phyloP scores from a whole-genome alignment of 2,329 filamentous ascomycete genomes.

The Colletotrichum lentis region DNA sequence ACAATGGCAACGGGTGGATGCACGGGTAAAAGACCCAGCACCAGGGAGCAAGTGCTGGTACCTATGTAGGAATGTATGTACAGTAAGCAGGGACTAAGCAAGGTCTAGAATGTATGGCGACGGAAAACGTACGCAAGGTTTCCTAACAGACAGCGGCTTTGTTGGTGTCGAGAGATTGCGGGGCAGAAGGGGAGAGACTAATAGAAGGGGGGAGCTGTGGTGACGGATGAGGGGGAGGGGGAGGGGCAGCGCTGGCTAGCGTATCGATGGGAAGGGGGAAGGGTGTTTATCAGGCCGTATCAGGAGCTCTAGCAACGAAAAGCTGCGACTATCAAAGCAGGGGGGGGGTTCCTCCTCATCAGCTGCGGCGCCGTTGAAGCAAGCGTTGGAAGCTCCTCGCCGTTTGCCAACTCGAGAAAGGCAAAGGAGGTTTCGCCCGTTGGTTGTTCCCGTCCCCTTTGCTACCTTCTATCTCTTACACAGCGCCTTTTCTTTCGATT shows the following conservation, averaged over 20 bases:
- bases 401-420: not conserved
- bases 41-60: too few species aligned
- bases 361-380: conserved; percentile 13
- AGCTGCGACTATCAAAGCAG: not conserved
- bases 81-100: conserved; percentile 7
- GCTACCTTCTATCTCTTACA: too few species aligned
- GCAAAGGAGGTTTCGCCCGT: not conserved
- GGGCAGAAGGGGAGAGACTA: not conserved
- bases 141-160: conserved; percentile 7
- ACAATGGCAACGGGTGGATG: conserved; percentile 10
- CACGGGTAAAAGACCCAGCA: not conserved
- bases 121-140: conserved; percentile 1
- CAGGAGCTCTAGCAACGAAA: not conserved
- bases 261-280: not conserved
- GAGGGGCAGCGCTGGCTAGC: conserved; percentile 18
- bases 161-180: not conserved
- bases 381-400: not conserved
- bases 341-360: not conserved
- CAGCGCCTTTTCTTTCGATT: too few species aligned
- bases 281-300: not conserved
- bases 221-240: conserved; percentile 3
- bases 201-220: conserved; percentile 3
- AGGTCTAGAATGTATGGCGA: conserved; percentile 1
- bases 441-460: not conserved
- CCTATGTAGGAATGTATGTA: not conserved